These are phyloP conservation scores for Purpureocillium takamizusanense DNA, from an alignment of 2,329 filamentous ascomycete species.

Conservation along the genomic window DNA sequence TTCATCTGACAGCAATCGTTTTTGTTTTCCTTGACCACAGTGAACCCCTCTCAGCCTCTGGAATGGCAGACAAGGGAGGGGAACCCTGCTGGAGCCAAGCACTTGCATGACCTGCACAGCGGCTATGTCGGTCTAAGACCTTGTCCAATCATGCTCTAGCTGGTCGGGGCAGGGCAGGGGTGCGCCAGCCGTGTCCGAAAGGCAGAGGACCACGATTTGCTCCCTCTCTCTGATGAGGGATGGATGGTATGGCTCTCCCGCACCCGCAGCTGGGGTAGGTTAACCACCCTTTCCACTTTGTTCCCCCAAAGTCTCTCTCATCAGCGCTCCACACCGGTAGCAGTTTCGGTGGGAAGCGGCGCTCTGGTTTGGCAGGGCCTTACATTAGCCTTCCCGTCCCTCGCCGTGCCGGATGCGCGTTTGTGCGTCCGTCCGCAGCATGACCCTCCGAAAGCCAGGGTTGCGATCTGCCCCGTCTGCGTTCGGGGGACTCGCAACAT, in stretches of 20 bases:
- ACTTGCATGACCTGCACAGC: conserved; percentile 32
- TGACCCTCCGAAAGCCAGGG: conserved; percentile 1
- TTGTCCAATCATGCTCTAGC: conserved; percentile 18
- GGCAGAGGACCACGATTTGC: conserved; percentile 1
- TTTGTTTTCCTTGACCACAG: too few species aligned
- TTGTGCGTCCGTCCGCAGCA: conserved; percentile 11
- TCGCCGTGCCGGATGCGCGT: conserved; percentile 12
- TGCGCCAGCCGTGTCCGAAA: neutral
- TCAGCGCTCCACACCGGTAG: conserved; percentile 13
- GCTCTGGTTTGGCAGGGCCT: conserved; percentile 15
- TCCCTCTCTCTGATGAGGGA: neutral
- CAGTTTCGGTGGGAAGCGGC: conserved; percentile 13
- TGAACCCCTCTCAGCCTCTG: too few species aligned
- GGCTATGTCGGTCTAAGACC: conserved; percentile 29
- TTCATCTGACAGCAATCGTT: too few species aligned
- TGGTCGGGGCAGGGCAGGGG: too few species aligned
- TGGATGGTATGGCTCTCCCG: neutral
- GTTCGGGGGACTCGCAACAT: too few species aligned
- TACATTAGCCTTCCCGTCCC: conserved; percentile 25
- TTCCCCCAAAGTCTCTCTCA: neutral
- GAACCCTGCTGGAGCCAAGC: conserved; percentile 17
- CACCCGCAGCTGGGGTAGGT: conserved; percentile 1
- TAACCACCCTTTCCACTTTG: neutral
- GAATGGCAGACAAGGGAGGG: too few species aligned
- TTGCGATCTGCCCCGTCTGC: neutral